phyloP scores from a whole-genome alignment of 164 flowering plant species.

The Malania oleifera region DNA sequence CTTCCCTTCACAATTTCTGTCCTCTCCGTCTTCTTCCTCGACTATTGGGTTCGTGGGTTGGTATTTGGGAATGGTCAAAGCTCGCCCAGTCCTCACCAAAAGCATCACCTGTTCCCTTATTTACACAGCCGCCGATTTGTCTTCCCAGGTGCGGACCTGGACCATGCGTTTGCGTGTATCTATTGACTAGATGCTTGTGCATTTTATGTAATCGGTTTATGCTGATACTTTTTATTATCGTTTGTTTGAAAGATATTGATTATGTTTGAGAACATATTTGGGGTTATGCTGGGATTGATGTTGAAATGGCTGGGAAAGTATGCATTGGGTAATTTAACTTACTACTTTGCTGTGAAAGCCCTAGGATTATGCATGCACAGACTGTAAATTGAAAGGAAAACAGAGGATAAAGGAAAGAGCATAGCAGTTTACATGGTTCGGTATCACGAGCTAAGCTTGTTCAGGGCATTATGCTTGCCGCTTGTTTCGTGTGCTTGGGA shows the following conservation, averaged over 20 bases:
- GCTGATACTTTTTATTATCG: neutral
- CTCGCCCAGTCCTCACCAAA: slow-evolving; percentile 73
- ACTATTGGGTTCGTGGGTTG: slow-evolving; percentile 50
- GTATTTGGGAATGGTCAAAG: slow-evolving; percentile 74
- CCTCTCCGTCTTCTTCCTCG: slow-evolving; percentile 21
- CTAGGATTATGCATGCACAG: too few species aligned
- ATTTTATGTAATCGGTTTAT: too few species aligned
- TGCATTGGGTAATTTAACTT: neutral
- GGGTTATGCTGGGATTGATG: too few species aligned
- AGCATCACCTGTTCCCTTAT: slow-evolving; percentile 61
- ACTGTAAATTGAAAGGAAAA: too few species aligned
- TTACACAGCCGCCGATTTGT: slow-evolving; percentile 76
- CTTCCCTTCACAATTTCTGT: slow-evolving; percentile 13
- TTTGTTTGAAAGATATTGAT: neutral
- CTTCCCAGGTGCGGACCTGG: slow-evolving; percentile 79
- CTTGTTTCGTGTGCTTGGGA: too few species aligned
- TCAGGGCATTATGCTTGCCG: too few species aligned
- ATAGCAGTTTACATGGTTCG: too few species aligned
- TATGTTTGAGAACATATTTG: neutral
- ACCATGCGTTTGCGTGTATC: neutral
- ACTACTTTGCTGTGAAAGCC: too few species aligned
- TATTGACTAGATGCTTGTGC: neutral
- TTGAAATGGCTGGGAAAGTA: too few species aligned
- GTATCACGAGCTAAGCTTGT: too few species aligned
- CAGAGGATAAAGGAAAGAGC: too few species aligned